Base-by-base conservation (phyloP, 345 rosid species). In the Luvunga scandens region DNA sequence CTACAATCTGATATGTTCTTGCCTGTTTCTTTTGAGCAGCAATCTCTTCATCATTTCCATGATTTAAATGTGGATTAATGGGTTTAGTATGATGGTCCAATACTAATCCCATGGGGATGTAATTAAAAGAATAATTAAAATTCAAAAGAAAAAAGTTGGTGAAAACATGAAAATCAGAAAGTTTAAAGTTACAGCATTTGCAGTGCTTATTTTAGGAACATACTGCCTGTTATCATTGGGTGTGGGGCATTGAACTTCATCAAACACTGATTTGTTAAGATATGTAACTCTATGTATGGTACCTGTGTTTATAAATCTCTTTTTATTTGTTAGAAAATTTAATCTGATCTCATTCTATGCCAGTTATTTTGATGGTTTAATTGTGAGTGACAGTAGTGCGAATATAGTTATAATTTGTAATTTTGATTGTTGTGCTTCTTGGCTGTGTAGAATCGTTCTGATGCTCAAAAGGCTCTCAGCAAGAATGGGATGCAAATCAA, bases 401-500 rank as follows among this genome's bases (percentile, higher is more conserved):
- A 57, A 38, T 64, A 27, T 16, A 53, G 21, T 60, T 25, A 28
- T 31, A 66, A 45, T 13, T 34, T 33, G 50, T 69, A 12, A 36
- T 56, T 53, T 53, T 28, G 36, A 78, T 31, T 60, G 56, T 53
- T 38, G 36, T 73, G 16, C 61, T 21, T 6, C 69, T 63, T 78
- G 70, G 63, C 27, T 84, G 79, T 84, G 78, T 86, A 96, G 99
- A 91, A 86, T 73, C 92, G 90, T 3, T 86, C 92, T 57, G 98
- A 92, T 88, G 99, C 98, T 80, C 95, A 88, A 62, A 94, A 93
- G 84, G 99, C 98, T 75, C 88, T 96, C 19, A 83, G 88, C 90
- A 96, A 92, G 90, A 85, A 90, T 18, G 98, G 99, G 74, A 82
- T 85, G 89, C 98, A 91, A 86, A 90, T 96, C 63, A 90, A 92